Conservation (phyloP, 192 early-diverging fungal genomes). For the Backusella mclennaniae region DNA sequence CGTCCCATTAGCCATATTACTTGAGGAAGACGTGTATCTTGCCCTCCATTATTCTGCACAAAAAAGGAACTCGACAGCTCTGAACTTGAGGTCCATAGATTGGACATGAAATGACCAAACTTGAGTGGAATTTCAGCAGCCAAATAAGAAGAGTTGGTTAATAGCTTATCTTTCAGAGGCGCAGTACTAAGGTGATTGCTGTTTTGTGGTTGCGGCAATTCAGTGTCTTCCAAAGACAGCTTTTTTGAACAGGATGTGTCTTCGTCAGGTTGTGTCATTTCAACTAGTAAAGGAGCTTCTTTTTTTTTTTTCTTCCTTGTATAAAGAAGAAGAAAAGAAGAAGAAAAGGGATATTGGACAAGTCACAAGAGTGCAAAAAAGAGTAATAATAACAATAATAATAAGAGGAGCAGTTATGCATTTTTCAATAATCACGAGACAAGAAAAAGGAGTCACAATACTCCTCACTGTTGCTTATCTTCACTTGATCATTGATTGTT, state of each 20-base stretch:
- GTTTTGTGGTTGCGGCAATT: constrained; percentile 35
- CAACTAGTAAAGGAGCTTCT: background rate
- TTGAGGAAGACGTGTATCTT: background rate
- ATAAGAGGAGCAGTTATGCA: background rate
- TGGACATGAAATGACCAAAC: constrained; percentile 36
- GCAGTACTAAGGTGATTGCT: constrained; percentile 32
- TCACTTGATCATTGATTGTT: background rate
- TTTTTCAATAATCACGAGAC: background rate
- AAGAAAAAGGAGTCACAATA: background rate
- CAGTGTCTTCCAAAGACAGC: background rate
- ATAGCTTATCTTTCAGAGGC: constrained; percentile 33
- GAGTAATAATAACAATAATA: background rate
- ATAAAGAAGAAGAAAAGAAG: background rate
- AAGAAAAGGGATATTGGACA: background rate
- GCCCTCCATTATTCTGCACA: background rate
- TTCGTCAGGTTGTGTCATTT: constrained; percentile 34
- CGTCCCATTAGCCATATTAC: constrained; percentile 35
- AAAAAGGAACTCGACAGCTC: constrained; percentile 22
- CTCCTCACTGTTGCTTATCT: background rate
- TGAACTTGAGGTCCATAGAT: constrained; percentile 35
- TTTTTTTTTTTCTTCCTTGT: background rate
- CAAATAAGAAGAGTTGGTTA: constrained; percentile 39
- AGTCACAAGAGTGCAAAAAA: background rate
- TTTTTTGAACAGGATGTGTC: background rate
- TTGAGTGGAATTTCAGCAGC: constrained; percentile 41